phyloP scores from a whole-genome alignment of 2,329 filamentous ascomycete genomes.

The Xylaria sp. region DNA sequence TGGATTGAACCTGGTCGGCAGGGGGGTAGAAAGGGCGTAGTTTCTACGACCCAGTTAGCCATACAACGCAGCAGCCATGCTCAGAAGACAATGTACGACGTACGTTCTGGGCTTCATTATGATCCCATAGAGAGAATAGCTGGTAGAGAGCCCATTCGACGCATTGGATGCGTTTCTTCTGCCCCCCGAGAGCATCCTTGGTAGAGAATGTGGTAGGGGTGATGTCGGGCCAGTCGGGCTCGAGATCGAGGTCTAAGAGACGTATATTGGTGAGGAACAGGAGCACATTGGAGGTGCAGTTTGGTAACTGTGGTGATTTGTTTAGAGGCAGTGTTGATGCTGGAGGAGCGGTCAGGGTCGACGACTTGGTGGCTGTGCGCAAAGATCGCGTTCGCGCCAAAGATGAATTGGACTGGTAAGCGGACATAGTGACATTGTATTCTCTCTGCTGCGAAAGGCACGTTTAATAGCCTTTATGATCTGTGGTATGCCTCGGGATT shows the following conservation, averaged over 20 bases:
- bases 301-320: constrained; percentile 33
- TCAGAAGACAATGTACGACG: constrained; percentile 25
- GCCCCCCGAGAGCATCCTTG: constrained; percentile 70
- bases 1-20: constrained; percentile 84
- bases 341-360: constrained; percentile 39
- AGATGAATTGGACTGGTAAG: constrained; percentile 40
- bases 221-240: constrained; percentile 81
- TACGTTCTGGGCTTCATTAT: constrained; percentile 75
- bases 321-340: constrained; percentile 27
- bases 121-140: constrained; percentile 84
- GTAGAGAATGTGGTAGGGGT: constrained; percentile 71
- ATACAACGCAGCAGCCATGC: not conserved
- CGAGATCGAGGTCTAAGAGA: constrained; percentile 78
- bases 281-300: constrained; percentile 57
- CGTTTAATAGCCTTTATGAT: not conserved
- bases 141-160: constrained; percentile 93
- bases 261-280: constrained; percentile 84
- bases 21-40: constrained; percentile 90
- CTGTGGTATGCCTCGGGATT: not conserved
- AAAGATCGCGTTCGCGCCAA: constrained; percentile 40
- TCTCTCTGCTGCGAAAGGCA: not conserved
- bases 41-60: constrained; percentile 63
- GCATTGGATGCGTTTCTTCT: constrained; percentile 80
- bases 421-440: constrained; percentile 42
- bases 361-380: constrained; percentile 36